A percentile compares a stretch with the other conserved stretches of the same genome.
Conservation (phyloP, 2,329 filamentous ascomycete genomes). For the Neophaeococcomyces mojaviensis region DNA sequence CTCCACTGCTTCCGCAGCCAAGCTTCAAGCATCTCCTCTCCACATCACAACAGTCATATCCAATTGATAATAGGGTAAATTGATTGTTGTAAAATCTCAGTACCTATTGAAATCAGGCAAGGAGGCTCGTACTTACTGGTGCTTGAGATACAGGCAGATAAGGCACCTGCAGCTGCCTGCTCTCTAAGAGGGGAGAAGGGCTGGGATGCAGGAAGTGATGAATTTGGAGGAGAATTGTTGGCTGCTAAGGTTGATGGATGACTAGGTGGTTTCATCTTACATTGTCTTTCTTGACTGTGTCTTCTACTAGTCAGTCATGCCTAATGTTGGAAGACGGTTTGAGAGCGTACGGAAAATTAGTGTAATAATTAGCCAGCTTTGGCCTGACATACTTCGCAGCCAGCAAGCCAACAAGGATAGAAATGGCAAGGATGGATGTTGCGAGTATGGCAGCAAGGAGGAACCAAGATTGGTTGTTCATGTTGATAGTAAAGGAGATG, state of each 20-base stretch:
- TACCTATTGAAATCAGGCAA: neutral
- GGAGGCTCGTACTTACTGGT: neutral
- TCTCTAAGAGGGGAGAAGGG: conserved; percentile 2
- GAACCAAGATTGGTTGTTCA: neutral
- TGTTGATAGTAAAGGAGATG: neutral
- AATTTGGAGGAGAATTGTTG: neutral
- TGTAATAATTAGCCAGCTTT: neutral
- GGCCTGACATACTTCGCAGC: neutral
- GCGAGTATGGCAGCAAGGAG: neutral
- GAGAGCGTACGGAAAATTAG: neutral
- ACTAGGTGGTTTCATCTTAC: neutral
- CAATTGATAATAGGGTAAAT: too few relatives aligned
- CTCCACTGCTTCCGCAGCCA: too few relatives aligned
- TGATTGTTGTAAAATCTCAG: too few relatives aligned
- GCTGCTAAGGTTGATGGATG: neutral
- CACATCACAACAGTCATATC: too few relatives aligned
- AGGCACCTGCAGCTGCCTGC: conserved; percentile 2
- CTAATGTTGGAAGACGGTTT: neutral
- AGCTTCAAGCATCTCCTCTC: too few relatives aligned
- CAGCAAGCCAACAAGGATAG: neutral
- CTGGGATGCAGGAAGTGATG: neutral
- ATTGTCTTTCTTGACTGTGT: neutral
- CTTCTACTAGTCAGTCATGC: neutral
- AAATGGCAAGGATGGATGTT: neutral
- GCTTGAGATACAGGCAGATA: neutral